A percentile compares a stretch with the other conserved stretches of the same genome.
These are phyloP conservation scores for Myriosclerotinia curreyana DNA, from an alignment of 2,329 filamentous ascomycete genomes.

Conservation along the genomic window DNA sequence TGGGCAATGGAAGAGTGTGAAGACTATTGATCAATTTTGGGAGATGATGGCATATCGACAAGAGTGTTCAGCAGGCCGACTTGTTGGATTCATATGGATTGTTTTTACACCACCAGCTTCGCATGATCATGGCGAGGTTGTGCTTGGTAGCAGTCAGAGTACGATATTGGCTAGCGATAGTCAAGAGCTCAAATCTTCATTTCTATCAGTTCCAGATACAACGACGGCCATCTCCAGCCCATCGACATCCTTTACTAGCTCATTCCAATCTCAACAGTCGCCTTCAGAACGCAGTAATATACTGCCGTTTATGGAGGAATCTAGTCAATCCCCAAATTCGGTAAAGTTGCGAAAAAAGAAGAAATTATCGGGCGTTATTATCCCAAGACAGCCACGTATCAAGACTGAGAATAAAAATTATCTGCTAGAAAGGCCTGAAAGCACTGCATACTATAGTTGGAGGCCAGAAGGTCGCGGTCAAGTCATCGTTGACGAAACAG, in stretches of 20 bases:
- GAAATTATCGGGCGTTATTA: conserved; percentile 56
- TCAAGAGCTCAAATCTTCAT: conserved; percentile 21
- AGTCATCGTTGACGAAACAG: conserved; percentile 58
- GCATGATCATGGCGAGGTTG: conserved; percentile 21
- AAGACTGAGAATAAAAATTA: conserved; percentile 57
- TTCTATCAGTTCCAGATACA: conserved; percentile 8
- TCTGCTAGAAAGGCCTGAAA: conserved; percentile 48
- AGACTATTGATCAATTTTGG: conserved; percentile 89
- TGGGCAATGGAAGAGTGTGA: conserved; percentile 80
- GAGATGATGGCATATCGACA: conserved; percentile 97
- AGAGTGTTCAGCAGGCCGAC: conserved; percentile 86
- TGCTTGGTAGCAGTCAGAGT: conserved; percentile 28
- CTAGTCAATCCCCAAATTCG: conserved; percentile 16
- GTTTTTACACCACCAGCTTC: conserved; percentile 55
- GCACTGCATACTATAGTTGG: conserved; percentile 65
- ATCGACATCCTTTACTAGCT: conserved; percentile 28
- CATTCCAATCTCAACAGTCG: conserved; percentile 23
- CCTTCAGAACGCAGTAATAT: conserved; percentile 19
- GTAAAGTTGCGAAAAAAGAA: conserved; percentile 46
- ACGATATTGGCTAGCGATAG: conserved; percentile 22
- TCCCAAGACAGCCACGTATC: conserved; percentile 60
- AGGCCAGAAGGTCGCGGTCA: conserved; percentile 59
- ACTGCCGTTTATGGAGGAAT: conserved; percentile 19
- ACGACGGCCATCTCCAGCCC: conserved; percentile 28
- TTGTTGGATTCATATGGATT: conserved; percentile 94